Base-by-base conservation (phyloP, 106 monocot genomes). In the Dioscorea alata region DNA sequence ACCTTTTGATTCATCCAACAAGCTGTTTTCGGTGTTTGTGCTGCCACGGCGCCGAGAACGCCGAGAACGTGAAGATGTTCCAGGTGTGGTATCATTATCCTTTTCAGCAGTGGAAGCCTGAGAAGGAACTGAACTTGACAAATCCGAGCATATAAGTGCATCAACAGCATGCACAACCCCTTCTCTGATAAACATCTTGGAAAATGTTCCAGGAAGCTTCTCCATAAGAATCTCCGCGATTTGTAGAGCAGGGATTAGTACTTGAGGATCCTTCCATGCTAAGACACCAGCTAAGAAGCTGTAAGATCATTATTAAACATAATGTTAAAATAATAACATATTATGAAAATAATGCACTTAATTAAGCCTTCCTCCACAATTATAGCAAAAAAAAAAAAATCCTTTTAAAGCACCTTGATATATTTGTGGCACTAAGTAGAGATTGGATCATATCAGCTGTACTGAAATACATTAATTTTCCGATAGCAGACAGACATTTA, bases 221-320 rank as follows among this genome's bases (percentile, higher is more conserved):
- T 99, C 92, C 92, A 99, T 92, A 22, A 92, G 75, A 71, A 89
- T 81, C 56, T 97, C 97, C 23, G 87, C 89, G 70, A 97, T 92
- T 51, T 97, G 92, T 64, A 97, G 84, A 74, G 92, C 86, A 76
- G 92, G 97, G 42, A 92, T 87, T 72, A 97, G 72, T 2, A 97
- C 87, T 57, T 92, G 92, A 31, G 92, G 97, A 80, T 99, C 97
- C 75, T 99, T 99, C 97, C 97, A 99, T 32, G 92, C 97, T 62
- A 97, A 79, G 73, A 97, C 83, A 67, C 92, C 89, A 49, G 97
- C 97, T 77, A 97, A 78, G 73, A 97, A 97, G 78, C 97, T 96
- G 60, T 16, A 84, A 22, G 31, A 79, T 16, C 52, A 54, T 42
- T 13, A 34, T 20, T 10, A 49, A 32, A 28, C 10, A 74, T 52